These are phyloP conservation scores for Paramecium sonneborni DNA, from an alignment of 73 alveolate genomes.

Conservation along the genomic window DNA sequence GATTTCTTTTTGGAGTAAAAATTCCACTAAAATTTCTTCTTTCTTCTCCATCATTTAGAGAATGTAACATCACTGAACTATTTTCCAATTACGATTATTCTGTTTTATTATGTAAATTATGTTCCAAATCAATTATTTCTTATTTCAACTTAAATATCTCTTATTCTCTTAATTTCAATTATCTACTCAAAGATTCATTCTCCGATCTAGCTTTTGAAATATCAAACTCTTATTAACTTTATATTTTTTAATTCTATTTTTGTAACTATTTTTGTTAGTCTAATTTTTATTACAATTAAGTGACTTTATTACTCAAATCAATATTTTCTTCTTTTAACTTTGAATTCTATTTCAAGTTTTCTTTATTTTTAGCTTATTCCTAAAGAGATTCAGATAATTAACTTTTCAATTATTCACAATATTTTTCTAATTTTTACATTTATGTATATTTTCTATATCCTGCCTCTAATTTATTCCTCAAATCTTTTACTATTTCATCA, in stretches of 20 bases:
- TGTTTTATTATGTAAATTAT: neutral
- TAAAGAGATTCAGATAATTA: neutral
- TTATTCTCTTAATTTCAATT: conserved; percentile 32
- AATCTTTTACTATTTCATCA: conserved; percentile 40
- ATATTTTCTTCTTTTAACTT: conserved; percentile 17
- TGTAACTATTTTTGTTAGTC: neutral
- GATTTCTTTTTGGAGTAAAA: conserved; percentile 22
- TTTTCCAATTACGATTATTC: conserved; percentile 36
- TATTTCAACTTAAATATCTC: conserved; percentile 15
- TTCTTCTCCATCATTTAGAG: conserved; percentile 33
- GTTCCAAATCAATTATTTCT: neutral
- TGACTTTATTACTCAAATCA: neutral
- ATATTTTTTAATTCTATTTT: neutral
- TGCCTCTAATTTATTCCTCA: neutral
- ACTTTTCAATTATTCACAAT: conserved; percentile 19
- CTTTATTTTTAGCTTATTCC: neutral
- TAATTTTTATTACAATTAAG: neutral
- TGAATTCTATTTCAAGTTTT: neutral
- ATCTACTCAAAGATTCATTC: conserved; percentile 29
- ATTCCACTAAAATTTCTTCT: conserved; percentile 49
- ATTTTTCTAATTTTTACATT: conserved; percentile 17
- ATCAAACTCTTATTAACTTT: neutral
- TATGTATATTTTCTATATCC: neutral
- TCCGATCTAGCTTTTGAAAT: conserved; percentile 31
- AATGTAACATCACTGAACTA: conserved; percentile 2